Base-by-base conservation (phyloP, 768 basidiomycete genomes). In the Lanmaoa pseudosensibilis region DNA sequence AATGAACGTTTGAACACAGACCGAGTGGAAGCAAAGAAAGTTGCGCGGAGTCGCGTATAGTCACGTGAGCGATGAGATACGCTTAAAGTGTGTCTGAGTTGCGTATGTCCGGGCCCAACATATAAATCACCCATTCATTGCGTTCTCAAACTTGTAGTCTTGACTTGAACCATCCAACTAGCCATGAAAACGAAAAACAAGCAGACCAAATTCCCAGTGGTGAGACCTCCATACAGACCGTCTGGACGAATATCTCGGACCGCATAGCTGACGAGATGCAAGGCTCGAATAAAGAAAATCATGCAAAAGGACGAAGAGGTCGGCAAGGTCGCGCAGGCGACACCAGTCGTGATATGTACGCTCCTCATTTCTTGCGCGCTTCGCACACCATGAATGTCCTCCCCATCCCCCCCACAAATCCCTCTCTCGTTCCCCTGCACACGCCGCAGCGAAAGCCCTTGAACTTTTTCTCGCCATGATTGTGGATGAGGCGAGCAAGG, bases 221-320 rank as follows among this genome's bases (percentile, higher is more conserved):
- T 93, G 72, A 72, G 90, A 38, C 30, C 2, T 25, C 45, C 11
- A 21, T 74, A 52, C 56, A 45, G 10, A 16, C 46, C 21, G 46
- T 32, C 30, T 19, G 18, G 46, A 25, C 43, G n/a, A 30, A 21
- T 30, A 32, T 21, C 21, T 43, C 23, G 30, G 27, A 41, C 21
- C 34, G 18, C 30, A 55, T 32, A 18, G 30, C 63, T 67, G 44
- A 69, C 40, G 18, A 27, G n/a, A 57, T 19, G 23, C 34, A 96
- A 27, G 94, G 95, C 96, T 4, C 88, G 96, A 44, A 98, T 98
- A 77, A 98, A 98, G 82, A 92, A 93, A 78, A 97, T 98, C 54
- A 98, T 98, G 92, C 96, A 98, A 78, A 94, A 94, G 70, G 96
- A 98, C 69, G 96, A 98, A 69, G 96, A 98, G 69, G 96, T 98